A percentile compares a stretch with the other conserved stretches of the same genome.
phyloP scores from a whole-genome alignment of 73 alveolate species.

The Paramecium sonneborni region DNA sequence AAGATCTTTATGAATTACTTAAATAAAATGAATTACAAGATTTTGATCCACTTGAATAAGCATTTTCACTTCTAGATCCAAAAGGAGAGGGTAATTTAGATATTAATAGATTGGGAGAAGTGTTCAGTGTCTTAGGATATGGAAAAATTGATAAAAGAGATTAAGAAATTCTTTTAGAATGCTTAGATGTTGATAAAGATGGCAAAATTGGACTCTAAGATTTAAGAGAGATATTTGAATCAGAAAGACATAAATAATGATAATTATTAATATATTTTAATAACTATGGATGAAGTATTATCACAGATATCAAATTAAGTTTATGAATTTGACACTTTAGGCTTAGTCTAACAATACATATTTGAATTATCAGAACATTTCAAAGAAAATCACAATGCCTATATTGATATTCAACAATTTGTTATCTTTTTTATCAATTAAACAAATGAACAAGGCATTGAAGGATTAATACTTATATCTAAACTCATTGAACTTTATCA shows the following conservation, averaged over 20 bases:
- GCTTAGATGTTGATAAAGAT: constrained; percentile 58
- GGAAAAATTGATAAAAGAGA: constrained; percentile 60
- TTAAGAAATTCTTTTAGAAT: constrained; percentile 49
- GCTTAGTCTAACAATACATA: constrained; percentile 27
- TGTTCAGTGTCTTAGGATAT: constrained; percentile 59
- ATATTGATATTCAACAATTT: not conserved
- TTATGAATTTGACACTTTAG: constrained; percentile 30
- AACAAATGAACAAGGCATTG: constrained; percentile 28
- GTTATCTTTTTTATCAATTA: not conserved
- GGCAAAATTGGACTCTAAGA: constrained; percentile 62
- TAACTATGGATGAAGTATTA: not conserved
- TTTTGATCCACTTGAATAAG: constrained; percentile 66
- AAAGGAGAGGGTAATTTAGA: constrained; percentile 54
- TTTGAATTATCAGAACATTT: constrained; percentile 22
- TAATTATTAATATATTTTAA: not conserved
- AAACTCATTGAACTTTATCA: not conserved
- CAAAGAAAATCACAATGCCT: not conserved
- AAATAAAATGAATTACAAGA: constrained; percentile 62
- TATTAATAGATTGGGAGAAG: constrained; percentile 57
- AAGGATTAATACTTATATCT: not conserved
- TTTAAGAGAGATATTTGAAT: constrained; percentile 63
- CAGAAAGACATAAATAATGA: constrained; percentile 36
- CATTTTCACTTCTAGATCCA: constrained; percentile 59
- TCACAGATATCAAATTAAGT: not conserved
- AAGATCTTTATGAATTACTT: constrained; percentile 55